phyloP scores from a whole-genome alignment of 345 rosid species.

The Aquilaria yunnanensis region DNA sequence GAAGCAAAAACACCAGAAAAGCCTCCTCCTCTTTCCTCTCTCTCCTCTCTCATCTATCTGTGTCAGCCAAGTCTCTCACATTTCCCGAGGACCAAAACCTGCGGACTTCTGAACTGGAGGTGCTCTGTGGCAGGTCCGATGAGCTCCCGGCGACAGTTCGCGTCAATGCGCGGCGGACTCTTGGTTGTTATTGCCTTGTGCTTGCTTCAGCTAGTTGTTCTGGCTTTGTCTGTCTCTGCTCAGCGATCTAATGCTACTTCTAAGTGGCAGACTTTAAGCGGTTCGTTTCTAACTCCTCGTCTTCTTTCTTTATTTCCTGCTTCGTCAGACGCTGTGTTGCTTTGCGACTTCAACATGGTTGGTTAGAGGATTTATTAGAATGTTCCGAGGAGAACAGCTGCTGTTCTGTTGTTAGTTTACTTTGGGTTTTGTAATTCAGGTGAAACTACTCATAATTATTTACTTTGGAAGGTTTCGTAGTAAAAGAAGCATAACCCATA shows the following conservation, averaged over 20 bases:
- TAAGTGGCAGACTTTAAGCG: constrained; percentile 51
- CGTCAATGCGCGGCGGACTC: constrained; percentile 31
- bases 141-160: constrained; percentile 20
- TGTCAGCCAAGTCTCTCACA: background rate
- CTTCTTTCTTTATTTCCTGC: background rate
- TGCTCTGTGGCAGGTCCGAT: constrained; percentile 13
- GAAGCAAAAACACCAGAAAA: background rate
- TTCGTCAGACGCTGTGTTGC: too few species aligned
- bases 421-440: background rate
- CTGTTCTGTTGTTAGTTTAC: background rate
- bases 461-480: background rate
- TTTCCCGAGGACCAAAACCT: background rate
- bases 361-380: background rate
- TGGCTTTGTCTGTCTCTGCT: constrained; percentile 31
- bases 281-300: constrained; percentile 22
- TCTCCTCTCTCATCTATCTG: background rate
- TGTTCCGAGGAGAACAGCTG: background rate
- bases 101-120: background rate
- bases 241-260: constrained; percentile 40
- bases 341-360: too few species aligned
- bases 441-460: too few species aligned
- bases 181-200: constrained; percentile 13
- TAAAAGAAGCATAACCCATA: background rate
- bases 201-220: constrained; percentile 24
- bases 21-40: background rate